A percentile compares a stretch with the other conserved stretches of the same genome.
Evolutionary conservation across 73 alveolate genomes (phyloP).

Genomic region (Tetrahymena thermophila): DNA sequence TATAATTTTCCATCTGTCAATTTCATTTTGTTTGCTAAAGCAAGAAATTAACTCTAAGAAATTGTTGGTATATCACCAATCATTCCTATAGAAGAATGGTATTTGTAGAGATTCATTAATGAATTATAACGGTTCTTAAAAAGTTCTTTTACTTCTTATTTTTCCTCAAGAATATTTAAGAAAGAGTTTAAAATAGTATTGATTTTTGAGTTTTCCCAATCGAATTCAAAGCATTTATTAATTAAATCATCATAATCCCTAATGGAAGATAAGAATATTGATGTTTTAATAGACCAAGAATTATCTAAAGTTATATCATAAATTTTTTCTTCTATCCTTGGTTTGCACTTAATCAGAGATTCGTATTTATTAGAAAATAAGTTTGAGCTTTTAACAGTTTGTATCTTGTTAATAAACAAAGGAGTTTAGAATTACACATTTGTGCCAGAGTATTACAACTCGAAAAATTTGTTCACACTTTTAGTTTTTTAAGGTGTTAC

Average conservation of each 20-base stretch:
- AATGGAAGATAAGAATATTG: conserved; percentile 52
- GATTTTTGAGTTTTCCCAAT: conserved; percentile 47
- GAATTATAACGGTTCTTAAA: not conserved
- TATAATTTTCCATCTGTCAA: not conserved
- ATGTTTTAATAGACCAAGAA: conserved; percentile 45
- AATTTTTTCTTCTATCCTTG: not conserved
- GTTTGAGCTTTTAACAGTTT: conserved; percentile 1
- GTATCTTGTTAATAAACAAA: not conserved
- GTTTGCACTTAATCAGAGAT: not conserved
- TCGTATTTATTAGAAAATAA: conserved; percentile 1
- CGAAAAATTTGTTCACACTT: not conserved
- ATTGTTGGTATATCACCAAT: conserved; percentile 6
- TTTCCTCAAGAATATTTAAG: not conserved
- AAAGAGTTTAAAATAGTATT: not conserved
- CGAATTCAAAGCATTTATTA: conserved; percentile 76
- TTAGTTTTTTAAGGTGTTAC: not conserved
- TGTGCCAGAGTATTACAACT: not conserved
- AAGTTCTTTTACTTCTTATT: not conserved
- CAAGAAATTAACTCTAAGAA: not conserved
- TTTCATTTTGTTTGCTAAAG: not conserved
- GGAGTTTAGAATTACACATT: conserved; percentile 18
- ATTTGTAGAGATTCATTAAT: conserved; percentile 23
- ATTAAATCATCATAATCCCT: conserved; percentile 60
- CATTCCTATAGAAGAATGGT: conserved; percentile 10
- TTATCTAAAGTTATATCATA: not conserved